Base-by-base conservation (phyloP, 2,329 filamentous ascomycete genomes). In the Cercospora sojina region DNA sequence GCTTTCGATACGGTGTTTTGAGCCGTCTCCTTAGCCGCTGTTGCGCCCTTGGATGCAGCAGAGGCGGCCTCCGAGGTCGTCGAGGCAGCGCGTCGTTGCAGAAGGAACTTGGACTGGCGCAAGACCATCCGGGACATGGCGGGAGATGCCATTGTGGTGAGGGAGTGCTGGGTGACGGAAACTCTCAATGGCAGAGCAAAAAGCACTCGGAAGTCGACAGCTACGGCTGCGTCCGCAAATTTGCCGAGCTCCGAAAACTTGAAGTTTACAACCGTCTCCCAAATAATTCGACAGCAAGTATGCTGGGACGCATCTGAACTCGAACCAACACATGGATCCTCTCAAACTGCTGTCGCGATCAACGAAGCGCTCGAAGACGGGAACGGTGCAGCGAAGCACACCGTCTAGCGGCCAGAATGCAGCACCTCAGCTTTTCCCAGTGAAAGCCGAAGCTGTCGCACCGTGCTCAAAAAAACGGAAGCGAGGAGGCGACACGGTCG, bases 281-380 rank as follows among this genome's bases (percentile, higher is more conserved):
- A 31, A 31, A 27, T 31, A 13, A 18, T 27, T 29, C 13, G n/a
- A 31, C 13, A 56, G 13, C 25, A n/a, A n/a, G 0, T 32, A n/a
- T 29, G 25, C n/a, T 56, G 13, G 2, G 51, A 25, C 25, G 25
- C 7, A 32, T 7, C 51, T 31, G 25, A 18, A 29, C 27, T 27
- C 25, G 18, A 13, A 41, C 18, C 8, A 23, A 47, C 35, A 20
- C 13, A 91, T 91, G 89, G 90, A 93, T 79, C 88, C 92, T 63
- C 82, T 92, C 74, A 91, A 88, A 74, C 81, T 93, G 32, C 81
- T 93, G 66, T 91, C 90, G 38, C 85, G 90, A 59, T 89, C 89
- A 65, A 88, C 87, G 3, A 91, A 90, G 73, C 80, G 83, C 13
- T 75, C 81, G 5, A 83, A 80, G 65, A 82, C 79, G 59, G 67